Base-by-base conservation (phyloP, 257 asterid genomes). In the Linaria vulgaris region DNA sequence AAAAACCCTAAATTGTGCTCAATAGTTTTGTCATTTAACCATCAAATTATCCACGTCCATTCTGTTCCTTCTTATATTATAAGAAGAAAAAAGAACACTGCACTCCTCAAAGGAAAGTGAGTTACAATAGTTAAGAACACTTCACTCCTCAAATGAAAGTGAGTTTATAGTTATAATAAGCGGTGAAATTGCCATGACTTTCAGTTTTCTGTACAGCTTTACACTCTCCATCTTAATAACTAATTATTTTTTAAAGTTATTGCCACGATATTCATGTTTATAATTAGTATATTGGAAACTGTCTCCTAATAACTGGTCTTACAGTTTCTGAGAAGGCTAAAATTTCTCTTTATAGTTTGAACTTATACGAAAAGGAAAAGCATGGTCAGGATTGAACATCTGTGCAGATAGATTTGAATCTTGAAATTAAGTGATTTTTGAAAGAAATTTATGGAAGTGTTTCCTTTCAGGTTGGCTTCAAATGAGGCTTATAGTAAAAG, bases 391-490 rank as follows among this genome's bases (percentile, higher is more conserved):
- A 22, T 22, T 13, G 46, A 54, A 56, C 48, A 62, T 25, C 39
- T 52, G 9, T 12, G 22, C 3, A n/a, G 17, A 49, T 25, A 49
- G 13, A 46, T 15, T 27, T 27, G 38, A 61, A 34, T 56, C 15
- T 17, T 10, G 64, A 56, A 34, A 59, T 9, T 45, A 63, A 55
- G 64, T 23, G 30, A 57, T 71, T 57, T 59, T 22, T 19, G 43
- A 64, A 64, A 31, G 63, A 23, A 9, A 67, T 55, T 72, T 69
- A 77, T 71, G 21, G 61, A 70, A 50, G 30, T n/a, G 34, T 66
- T 52, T 46, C 52, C 31, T 68, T 64, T 27, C 82, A 91, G 98
- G 98, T 56, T 92, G 96, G 97, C 81, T 92, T 72, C 99, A 92
- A 46, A 52, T 89, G 72, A 87, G 87, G 87, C 95, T 92, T 25